Conservation (phyloP, 768 basidiomycete species). For the Leccinum imitatum region DNA sequence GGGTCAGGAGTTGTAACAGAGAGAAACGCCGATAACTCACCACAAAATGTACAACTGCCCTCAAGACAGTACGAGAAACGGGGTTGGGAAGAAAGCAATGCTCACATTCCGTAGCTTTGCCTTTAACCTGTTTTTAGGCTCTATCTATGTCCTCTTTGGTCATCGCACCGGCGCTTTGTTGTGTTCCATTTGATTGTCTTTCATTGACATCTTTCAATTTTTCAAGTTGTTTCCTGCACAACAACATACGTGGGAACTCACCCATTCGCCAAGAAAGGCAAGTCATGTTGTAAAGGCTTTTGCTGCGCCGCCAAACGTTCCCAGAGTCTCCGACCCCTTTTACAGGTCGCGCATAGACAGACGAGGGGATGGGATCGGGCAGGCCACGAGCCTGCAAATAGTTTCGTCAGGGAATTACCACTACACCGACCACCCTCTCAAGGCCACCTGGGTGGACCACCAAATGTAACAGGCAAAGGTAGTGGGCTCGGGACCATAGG, state of each 20-base stretch:
- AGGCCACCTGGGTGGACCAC: background rate
- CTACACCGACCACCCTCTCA: background rate
- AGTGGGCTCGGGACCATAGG: background rate
- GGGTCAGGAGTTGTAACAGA: background rate
- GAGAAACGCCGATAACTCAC: background rate
- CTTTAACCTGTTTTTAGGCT: background rate
- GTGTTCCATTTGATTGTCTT: background rate
- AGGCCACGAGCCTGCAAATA: background rate
- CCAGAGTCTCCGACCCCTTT: background rate
- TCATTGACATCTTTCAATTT: background rate
- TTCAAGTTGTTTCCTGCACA: background rate
- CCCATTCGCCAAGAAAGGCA: background rate
- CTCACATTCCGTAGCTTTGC: background rate
- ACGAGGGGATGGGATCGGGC: background rate
- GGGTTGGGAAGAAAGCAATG: background rate
- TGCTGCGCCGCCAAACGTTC: background rate
- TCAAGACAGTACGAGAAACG: slow-evolving; percentile 3
- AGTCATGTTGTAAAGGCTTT: background rate
- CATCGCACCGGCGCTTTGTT: background rate
- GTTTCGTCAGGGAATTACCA: background rate
- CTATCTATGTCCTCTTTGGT: background rate
- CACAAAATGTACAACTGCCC: background rate
- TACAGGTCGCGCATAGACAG: too few relatives aligned
- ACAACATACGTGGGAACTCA: background rate
- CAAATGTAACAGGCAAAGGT: background rate